Percentiles rank a stretch among this genome's conserved stretches.
phyloP scores from a whole-genome alignment of 2,329 filamentous ascomycete genomes.

The Ophiocordyceps camponoti-saundersi region DNA sequence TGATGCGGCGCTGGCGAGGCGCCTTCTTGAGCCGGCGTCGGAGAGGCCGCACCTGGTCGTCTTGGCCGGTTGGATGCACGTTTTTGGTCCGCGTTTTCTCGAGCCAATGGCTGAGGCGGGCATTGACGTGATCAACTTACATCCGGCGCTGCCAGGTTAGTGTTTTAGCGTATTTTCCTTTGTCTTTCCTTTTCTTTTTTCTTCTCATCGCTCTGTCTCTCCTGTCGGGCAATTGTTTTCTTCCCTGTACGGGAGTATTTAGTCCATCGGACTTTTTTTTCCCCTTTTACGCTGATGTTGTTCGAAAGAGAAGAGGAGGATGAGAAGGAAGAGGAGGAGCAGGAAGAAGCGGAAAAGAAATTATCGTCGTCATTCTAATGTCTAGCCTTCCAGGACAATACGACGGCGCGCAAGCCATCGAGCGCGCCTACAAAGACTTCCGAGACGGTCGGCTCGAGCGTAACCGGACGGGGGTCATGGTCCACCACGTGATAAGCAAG shows the following conservation, averaged over 20 bases:
- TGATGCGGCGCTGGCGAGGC: slow-evolving; percentile 55
- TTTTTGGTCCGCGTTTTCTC: slow-evolving; percentile 55
- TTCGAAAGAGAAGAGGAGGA: background rate
- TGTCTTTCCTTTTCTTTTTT: background rate
- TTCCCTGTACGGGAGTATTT: too few species aligned
- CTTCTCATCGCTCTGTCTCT: background rate
- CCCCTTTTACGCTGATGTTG: background rate
- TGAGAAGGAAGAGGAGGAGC: background rate
- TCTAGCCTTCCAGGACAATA: slow-evolving; percentile 37
- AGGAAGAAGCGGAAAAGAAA: background rate
- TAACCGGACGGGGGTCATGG: slow-evolving; percentile 61
- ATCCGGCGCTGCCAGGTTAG: slow-evolving; percentile 51
- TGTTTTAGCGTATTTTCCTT: background rate
- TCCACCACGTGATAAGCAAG: slow-evolving; percentile 66
- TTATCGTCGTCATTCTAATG: background rate
- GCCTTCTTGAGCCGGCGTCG: slow-evolving; percentile 38
- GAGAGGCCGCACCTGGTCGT: slow-evolving; percentile 54
- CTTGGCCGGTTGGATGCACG: slow-evolving; percentile 78
- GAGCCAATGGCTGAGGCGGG: slow-evolving; percentile 43
- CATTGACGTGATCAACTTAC: slow-evolving; percentile 65
- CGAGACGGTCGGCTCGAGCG: slow-evolving; percentile 43
- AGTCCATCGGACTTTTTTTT: background rate
- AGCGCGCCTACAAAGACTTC: slow-evolving; percentile 60
- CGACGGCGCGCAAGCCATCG: slow-evolving; percentile 63
- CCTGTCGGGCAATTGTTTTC: slow-evolving; percentile 8